These are phyloP conservation scores for Clarireedia sp. DNA, from an alignment of 2,329 filamentous ascomycete genomes.

Conservation along the genomic window DNA sequence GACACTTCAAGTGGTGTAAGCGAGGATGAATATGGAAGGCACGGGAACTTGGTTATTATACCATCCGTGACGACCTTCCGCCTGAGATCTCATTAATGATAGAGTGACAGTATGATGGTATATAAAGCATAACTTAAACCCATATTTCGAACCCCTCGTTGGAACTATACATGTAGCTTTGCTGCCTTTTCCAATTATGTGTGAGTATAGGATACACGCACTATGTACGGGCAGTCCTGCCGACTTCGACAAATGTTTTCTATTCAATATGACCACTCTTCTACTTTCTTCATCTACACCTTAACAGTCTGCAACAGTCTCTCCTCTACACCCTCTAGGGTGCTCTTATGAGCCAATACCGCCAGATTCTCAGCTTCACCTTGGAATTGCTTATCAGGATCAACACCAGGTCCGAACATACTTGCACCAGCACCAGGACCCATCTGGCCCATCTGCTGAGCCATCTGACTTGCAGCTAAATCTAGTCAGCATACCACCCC, in stretches of 20 bases:
- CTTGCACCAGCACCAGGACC: slow-evolving; percentile 54
- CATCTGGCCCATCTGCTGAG: slow-evolving; percentile 73
- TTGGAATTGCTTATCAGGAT: slow-evolving; percentile 91
- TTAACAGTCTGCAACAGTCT: slow-evolving; percentile 54
- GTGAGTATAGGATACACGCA: neutral
- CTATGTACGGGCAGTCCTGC: neutral
- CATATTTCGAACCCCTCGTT: too few species aligned
- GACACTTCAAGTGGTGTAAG: too few species aligned
- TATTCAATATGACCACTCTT: neutral
- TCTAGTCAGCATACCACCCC: slow-evolving; percentile 5
- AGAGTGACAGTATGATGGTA: too few species aligned
- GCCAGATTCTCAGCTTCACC: slow-evolving; percentile 92
- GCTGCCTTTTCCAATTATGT: neutral
- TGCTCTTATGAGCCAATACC: slow-evolving; percentile 88
- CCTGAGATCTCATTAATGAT: too few species aligned
- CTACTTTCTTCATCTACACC: slow-evolving; percentile 8
- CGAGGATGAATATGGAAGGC: too few species aligned
- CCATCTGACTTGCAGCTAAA: slow-evolving; percentile 80
- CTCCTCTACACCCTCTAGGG: slow-evolving; percentile 81
- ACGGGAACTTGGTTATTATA: too few species aligned
- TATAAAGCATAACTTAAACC: too few species aligned
- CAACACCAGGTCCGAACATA: slow-evolving; percentile 86
- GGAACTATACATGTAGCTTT: too few species aligned
- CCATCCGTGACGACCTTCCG: too few species aligned
- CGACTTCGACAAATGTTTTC: neutral